Percentiles rank a stretch among this genome's conserved stretches.
These are phyloP conservation scores for Cryphonectria radicalis DNA, from an alignment of 2,329 filamentous ascomycete genomes.

Conservation along the genomic window DNA sequence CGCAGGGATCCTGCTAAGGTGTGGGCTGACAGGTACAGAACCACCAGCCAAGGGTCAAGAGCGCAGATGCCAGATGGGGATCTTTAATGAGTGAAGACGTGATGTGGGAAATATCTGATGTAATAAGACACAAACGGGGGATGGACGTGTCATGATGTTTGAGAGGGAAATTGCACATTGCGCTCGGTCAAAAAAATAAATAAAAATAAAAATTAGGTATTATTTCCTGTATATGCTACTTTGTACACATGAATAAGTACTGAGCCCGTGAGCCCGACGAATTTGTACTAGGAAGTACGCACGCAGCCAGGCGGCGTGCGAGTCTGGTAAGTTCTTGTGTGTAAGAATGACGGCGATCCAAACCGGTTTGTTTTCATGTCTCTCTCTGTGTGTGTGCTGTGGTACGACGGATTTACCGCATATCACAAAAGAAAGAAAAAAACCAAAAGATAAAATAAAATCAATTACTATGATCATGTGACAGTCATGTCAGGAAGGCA, in stretches of 20 bases:
- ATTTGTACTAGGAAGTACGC: background rate
- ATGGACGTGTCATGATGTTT: background rate
- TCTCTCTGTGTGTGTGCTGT: background rate
- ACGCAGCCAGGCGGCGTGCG: background rate
- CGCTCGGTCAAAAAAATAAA: background rate
- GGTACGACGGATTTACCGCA: background rate
- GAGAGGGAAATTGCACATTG: background rate
- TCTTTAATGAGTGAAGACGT: constrained; percentile 1
- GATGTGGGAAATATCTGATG: constrained; percentile 11
- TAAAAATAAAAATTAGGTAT: too few species aligned
- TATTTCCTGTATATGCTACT: background rate
- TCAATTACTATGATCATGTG: background rate
- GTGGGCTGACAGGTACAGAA: background rate
- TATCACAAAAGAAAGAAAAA: background rate
- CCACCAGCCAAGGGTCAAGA: background rate
- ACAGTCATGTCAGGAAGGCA: background rate
- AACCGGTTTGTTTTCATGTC: background rate
- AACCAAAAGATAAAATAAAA: too few species aligned
- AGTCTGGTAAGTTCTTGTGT: background rate
- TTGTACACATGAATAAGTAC: background rate
- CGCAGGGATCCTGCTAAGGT: background rate
- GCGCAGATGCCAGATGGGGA: constrained; percentile 12
- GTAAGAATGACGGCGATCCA: background rate
- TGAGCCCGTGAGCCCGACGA: background rate
- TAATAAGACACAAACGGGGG: constrained; percentile 1